Conservation (phyloP, 2,329 filamentous ascomycete species). For the Tolypocladium nubicola region DNA sequence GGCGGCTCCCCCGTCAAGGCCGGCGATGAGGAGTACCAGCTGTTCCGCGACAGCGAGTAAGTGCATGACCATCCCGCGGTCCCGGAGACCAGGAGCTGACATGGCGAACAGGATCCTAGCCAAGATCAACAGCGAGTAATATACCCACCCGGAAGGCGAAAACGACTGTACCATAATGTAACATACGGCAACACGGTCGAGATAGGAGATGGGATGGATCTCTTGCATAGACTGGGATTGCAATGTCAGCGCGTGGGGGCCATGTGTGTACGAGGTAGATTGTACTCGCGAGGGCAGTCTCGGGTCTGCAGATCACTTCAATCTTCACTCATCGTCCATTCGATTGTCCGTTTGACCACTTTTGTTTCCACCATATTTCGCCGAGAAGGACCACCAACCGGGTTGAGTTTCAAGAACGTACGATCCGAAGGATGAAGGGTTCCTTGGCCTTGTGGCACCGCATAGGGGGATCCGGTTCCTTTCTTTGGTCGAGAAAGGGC, state of each 20-base stretch:
- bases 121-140: constrained; percentile 96
- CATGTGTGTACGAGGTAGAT: neutral
- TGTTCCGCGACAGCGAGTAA: constrained; percentile 98
- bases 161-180: constrained; percentile 25
- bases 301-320: constrained; percentile 13
- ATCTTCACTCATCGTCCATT: constrained; percentile 16
- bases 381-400: neutral
- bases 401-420: neutral
- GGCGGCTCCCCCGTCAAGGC: constrained; percentile 95
- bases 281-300: constrained; percentile 7
- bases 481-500: neutral
- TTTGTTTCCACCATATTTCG: neutral
- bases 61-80: constrained; percentile 27
- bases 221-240: constrained; percentile 2
- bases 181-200: constrained; percentile 13
- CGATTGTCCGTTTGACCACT: neutral
- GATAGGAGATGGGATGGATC: constrained; percentile 1
- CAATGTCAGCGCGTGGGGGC: neutral
- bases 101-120: constrained; percentile 66
- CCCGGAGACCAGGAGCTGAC: neutral
- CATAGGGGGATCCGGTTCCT: neutral
- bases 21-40: constrained; percentile 88
- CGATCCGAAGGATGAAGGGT: neutral
- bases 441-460: neutral
- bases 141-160: constrained; percentile 11